Conservation (phyloP, 2,329 filamentous ascomycete genomes). For the Fusarium illudens region DNA sequence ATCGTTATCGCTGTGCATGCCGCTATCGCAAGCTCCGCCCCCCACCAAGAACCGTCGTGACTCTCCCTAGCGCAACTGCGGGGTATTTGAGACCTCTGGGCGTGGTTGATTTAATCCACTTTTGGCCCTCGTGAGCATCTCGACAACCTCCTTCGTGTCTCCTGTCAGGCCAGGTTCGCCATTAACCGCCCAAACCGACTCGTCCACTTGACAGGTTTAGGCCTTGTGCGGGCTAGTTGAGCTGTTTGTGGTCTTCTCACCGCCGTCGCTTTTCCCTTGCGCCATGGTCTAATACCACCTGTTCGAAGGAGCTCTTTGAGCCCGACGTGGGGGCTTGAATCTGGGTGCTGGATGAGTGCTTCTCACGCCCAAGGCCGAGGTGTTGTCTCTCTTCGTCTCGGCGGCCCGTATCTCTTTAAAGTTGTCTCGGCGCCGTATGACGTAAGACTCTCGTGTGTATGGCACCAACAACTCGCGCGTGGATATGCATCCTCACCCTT, state of each 20-base stretch:
- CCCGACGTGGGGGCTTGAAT: background rate
- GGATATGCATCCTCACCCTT: background rate
- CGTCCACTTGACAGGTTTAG: background rate
- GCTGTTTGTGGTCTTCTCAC: slow-evolving; percentile 13
- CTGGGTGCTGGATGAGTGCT: background rate
- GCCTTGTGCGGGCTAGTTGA: background rate
- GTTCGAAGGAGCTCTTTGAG: background rate
- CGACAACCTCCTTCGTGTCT: slow-evolving; percentile 24
- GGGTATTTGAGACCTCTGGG: slow-evolving; percentile 33
- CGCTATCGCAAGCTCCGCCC: slow-evolving; percentile 32
- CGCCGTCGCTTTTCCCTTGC: slow-evolving; percentile 3
- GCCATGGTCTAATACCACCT: background rate
- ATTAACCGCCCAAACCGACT: slow-evolving; percentile 18
- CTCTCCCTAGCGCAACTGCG: slow-evolving; percentile 35
- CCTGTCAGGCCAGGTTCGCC: slow-evolving; percentile 18
- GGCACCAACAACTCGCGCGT: background rate
- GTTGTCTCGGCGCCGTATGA: slow-evolving; percentile 9
- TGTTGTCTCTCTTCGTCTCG: background rate
- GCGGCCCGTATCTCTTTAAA: background rate
- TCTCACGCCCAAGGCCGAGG: background rate
- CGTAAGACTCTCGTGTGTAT: slow-evolving; percentile 13
- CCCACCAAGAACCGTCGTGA: slow-evolving; percentile 35
- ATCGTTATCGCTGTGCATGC: slow-evolving; percentile 34
- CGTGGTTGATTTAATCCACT: slow-evolving; percentile 27
- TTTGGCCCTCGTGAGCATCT: slow-evolving; percentile 31